Evolutionary conservation across 2,329 filamentous ascomycete species (phyloP).

Genomic region (Arachnomyces sp.): DNA sequence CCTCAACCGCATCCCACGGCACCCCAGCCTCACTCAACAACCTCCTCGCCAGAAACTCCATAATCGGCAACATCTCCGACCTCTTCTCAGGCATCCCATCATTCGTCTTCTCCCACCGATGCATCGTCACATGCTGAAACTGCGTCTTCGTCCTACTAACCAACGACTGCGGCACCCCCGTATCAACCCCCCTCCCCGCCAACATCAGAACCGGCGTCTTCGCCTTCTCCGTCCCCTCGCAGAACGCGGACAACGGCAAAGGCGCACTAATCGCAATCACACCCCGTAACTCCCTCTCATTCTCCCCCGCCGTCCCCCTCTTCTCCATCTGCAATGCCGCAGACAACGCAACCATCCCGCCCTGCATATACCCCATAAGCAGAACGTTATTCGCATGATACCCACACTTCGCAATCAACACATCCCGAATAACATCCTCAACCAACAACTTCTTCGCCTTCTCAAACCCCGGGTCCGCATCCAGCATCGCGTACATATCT

Average conservation of each 20-base stretch:
- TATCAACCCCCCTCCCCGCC: constrained; percentile 28
- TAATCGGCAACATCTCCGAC: constrained; percentile 83
- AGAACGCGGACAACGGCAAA: constrained; percentile 28
- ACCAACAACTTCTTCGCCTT: constrained; percentile 42
- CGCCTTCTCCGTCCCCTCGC: constrained; percentile 22
- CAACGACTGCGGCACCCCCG: constrained; percentile 54
- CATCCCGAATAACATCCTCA: constrained; percentile 43
- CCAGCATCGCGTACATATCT: constrained; percentile 32
- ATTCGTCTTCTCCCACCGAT: constrained; percentile 58
- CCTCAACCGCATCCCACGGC: constrained; percentile 37
- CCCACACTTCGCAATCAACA: constrained; percentile 49
- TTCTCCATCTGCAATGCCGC: constrained; percentile 40
- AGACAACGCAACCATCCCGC: constrained; percentile 54
- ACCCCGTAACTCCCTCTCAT: constrained; percentile 25
- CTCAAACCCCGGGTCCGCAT: constrained; percentile 54
- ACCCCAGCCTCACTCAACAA: constrained; percentile 38
- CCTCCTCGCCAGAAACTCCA: constrained; percentile 58
- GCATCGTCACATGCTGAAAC: constrained; percentile 59
- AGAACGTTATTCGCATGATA: constrained; percentile 54
- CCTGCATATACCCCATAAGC: constrained; percentile 60
- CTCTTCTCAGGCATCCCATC: constrained; percentile 75
- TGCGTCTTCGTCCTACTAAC: constrained; percentile 55
- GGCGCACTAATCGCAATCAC: constrained; percentile 37
- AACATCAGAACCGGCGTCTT: constrained; percentile 35
- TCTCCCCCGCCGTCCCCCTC: constrained; percentile 7